Percentiles rank a stretch among this genome's conserved stretches.
Conservation (phyloP, 352 stramenopile species). For the Pythium diclinum region DNA sequence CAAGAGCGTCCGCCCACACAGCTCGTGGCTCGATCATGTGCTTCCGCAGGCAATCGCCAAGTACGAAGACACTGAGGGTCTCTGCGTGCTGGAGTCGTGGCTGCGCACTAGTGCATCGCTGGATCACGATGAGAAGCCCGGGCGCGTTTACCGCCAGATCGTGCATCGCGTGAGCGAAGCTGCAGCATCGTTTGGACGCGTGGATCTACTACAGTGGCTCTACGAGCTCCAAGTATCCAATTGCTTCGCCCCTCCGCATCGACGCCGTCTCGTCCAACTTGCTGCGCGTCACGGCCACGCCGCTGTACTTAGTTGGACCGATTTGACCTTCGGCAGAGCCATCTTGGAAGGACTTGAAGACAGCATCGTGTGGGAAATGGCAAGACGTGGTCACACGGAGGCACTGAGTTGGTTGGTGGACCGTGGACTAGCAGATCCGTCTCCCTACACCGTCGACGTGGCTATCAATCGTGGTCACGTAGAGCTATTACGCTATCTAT, state of each 20-base stretch:
- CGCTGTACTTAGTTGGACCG: too few species aligned
- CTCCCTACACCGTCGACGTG: not conserved
- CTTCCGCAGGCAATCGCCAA: constrained; percentile 13
- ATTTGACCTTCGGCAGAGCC: too few species aligned
- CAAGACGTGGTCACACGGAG: not conserved
- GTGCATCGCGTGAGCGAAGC: constrained; percentile 18
- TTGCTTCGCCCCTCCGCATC: not conserved
- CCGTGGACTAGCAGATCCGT: not conserved
- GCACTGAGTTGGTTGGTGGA: constrained; percentile 4
- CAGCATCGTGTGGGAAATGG: too few species aligned
- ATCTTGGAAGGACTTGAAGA: too few species aligned
- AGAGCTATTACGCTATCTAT: not conserved
- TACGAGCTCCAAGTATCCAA: not conserved
- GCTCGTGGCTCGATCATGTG: constrained; percentile 1
- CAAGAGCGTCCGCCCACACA: not conserved
- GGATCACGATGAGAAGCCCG: not conserved
- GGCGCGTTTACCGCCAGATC: not conserved
- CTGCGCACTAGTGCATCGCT: not conserved
- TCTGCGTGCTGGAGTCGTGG: not conserved
- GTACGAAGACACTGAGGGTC: constrained; percentile 5
- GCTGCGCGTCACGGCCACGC: too few species aligned
- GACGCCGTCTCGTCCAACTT: not conserved
- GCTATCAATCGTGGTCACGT: not conserved
- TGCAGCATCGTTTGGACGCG: constrained; percentile 6
- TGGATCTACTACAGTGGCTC: constrained; percentile 19